Evolutionary conservation across 2,329 filamentous ascomycete genomes (phyloP).

Genomic region (Hymenoscyphus infarciens): DNA sequence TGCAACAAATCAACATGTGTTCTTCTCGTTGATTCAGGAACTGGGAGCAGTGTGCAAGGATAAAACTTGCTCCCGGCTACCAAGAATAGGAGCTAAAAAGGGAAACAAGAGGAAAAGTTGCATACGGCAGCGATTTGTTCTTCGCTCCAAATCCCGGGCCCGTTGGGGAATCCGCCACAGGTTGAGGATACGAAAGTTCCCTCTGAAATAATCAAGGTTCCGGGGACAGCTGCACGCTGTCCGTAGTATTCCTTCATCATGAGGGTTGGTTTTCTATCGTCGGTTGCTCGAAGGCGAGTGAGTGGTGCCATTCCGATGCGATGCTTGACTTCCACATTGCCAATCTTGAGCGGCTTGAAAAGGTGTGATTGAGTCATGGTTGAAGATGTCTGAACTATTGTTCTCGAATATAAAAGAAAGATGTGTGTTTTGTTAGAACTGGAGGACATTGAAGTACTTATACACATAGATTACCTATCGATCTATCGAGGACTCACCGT

Average conservation of each 20-base stretch:
- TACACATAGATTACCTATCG: no score
- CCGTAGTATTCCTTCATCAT: slow-evolving; percentile 50
- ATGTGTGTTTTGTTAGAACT: no score
- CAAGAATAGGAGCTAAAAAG: no score
- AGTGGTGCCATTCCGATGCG: slow-evolving; percentile 54
- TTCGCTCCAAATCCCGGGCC: slow-evolving; percentile 52
- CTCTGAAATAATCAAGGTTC: slow-evolving; percentile 55
- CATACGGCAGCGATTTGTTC: slow-evolving; percentile 49
- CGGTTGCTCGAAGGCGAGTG: slow-evolving; percentile 49
- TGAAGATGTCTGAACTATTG: not conserved
- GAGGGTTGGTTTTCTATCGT: slow-evolving; percentile 44
- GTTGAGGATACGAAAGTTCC: slow-evolving; percentile 48
- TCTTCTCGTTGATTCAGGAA: no score
- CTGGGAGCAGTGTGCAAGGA: no score
- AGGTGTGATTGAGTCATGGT: slow-evolving; percentile 28
- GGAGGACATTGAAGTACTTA: no score
- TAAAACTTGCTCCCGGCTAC: no score
- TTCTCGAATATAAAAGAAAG: no score
- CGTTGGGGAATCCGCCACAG: slow-evolving; percentile 42
- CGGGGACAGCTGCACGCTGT: slow-evolving; percentile 47
- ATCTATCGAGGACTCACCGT: no score
- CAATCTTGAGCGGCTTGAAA: slow-evolving; percentile 44
- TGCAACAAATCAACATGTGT: no score
- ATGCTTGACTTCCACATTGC: slow-evolving; percentile 40
- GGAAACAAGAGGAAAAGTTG: no score